Percentiles rank a stretch among this genome's conserved stretches.
Conservation (phyloP, 495 filamentous ascomycete genomes). For the Aspergillus leporis region DNA sequence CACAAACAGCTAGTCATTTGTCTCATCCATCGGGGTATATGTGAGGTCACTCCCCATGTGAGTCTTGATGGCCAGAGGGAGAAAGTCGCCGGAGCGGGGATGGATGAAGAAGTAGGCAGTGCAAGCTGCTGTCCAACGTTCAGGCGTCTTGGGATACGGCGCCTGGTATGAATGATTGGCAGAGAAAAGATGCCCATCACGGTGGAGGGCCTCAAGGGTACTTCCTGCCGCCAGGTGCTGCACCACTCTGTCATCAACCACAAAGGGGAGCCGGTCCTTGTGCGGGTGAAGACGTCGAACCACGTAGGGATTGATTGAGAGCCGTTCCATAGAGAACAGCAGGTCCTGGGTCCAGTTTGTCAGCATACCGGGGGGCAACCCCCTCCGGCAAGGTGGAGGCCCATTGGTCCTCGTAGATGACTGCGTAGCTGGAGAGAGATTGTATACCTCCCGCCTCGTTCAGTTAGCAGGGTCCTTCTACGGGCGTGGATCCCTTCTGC, state of each 20-base stretch:
- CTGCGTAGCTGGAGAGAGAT: conserved; percentile 1
- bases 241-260: not conserved
- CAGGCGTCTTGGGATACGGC: not conserved
- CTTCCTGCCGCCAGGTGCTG: conserved; percentile 3
- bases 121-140: conserved; percentile 8
- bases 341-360: conserved; percentile 10
- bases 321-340: conserved; percentile 8
- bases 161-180: conserved; percentile 10
- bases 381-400: conserved; percentile 1
- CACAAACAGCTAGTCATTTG: conserved; percentile 7
- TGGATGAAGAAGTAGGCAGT: conserved; percentile 13
- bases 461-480: conserved; percentile 1
- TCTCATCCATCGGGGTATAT: conserved; percentile 7
- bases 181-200: not conserved
- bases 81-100: conserved; percentile 6
- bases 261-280: not conserved
- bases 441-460: not conserved
- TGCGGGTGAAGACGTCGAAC: conserved; percentile 6
- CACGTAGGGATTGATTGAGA: conserved; percentile 5
- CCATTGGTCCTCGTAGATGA: conserved; percentile 10
- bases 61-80: conserved; percentile 6
- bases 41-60: conserved; percentile 8
- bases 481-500: not conserved
- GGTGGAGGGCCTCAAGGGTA: conserved; percentile 2
- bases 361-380: conserved; percentile 1